A percentile compares a stretch with the other conserved stretches of the same genome.
These are phyloP conservation scores for Murraya paniculata DNA, from an alignment of 345 rosid genomes.

Conservation along the genomic window DNA sequence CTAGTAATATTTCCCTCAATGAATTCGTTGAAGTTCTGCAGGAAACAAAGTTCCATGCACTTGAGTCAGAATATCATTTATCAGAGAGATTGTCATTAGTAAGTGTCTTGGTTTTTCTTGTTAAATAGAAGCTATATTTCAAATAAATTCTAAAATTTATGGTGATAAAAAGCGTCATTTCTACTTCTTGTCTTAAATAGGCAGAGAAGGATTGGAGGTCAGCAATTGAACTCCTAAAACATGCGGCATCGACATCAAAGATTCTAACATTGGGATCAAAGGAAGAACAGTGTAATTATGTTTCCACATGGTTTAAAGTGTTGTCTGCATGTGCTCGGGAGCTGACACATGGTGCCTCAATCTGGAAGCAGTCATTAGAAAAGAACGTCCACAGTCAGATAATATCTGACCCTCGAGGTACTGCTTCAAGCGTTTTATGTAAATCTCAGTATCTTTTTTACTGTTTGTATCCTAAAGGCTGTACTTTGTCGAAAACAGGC, in stretches of 20 bases:
- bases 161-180: background rate
- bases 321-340: slow-evolving; percentile 63
- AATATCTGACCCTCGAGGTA: slow-evolving; percentile 62
- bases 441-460: background rate
- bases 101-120: slow-evolving; percentile 20
- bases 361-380: slow-evolving; percentile 64
- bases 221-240: slow-evolving; percentile 59
- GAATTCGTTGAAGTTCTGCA: slow-evolving; percentile 43
- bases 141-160: background rate
- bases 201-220: slow-evolving; percentile 56
- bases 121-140: background rate
- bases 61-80: slow-evolving; percentile 64
- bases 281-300: slow-evolving; percentile 52
- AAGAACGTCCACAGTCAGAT: slow-evolving; percentile 45
- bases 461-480: background rate
- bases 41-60: slow-evolving; percentile 49
- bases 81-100: slow-evolving; percentile 57
- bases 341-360: slow-evolving; percentile 67
- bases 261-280: slow-evolving; percentile 54
- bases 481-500: slow-evolving; percentile 42
- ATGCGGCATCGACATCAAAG: slow-evolving; percentile 42
- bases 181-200: slow-evolving; percentile 37
- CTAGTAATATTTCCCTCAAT: slow-evolving; percentile 30
- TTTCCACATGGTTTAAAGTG: slow-evolving; percentile 62
- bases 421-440: background rate